phyloP scores from a whole-genome alignment of 768 basidiomycete species.

The Mycena belliarum region DNA sequence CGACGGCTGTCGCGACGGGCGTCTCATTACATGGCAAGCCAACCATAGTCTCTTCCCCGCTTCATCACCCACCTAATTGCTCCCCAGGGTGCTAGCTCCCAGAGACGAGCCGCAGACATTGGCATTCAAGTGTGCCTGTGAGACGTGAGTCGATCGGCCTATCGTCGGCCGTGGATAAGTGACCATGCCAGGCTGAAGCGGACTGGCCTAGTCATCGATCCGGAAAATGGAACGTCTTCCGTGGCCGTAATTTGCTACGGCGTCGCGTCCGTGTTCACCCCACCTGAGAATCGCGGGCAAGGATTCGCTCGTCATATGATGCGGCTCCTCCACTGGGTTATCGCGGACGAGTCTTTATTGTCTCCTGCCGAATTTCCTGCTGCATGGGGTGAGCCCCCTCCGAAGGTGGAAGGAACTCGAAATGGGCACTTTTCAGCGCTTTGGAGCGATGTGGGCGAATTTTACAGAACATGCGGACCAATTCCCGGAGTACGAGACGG shows the following conservation, averaged over 20 bases:
- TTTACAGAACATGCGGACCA: constrained; percentile 47
- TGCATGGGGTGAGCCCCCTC: constrained; percentile 50
- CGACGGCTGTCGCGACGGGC: constrained; percentile 47
- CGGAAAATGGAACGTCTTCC: neutral
- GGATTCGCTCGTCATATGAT: constrained; percentile 68
- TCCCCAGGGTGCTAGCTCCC: constrained; percentile 56
- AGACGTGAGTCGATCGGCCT: constrained; percentile 47
- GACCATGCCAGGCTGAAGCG: constrained; percentile 31
- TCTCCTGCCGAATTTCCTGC: constrained; percentile 27
- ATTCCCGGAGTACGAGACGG: constrained; percentile 32
- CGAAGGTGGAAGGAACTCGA: constrained; percentile 32
- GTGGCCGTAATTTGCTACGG: constrained; percentile 48
- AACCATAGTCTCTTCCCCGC: neutral
- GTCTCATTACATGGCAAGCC: constrained; percentile 50
- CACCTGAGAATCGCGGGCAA: constrained; percentile 45
- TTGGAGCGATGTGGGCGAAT: constrained; percentile 55
- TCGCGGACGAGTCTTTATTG: constrained; percentile 34
- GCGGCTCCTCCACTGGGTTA: constrained; percentile 60
- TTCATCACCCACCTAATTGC: neutral
- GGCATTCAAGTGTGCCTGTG: constrained; percentile 60
- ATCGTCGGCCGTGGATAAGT: neutral
- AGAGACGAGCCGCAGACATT: constrained; percentile 49
- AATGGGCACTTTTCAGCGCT: constrained; percentile 49
- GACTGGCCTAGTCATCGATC: constrained; percentile 28
- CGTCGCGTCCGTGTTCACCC: constrained; percentile 60